phyloP scores from a whole-genome alignment of 371 early-diverging fungal genomes.

The Circinella umbellata region DNA sequence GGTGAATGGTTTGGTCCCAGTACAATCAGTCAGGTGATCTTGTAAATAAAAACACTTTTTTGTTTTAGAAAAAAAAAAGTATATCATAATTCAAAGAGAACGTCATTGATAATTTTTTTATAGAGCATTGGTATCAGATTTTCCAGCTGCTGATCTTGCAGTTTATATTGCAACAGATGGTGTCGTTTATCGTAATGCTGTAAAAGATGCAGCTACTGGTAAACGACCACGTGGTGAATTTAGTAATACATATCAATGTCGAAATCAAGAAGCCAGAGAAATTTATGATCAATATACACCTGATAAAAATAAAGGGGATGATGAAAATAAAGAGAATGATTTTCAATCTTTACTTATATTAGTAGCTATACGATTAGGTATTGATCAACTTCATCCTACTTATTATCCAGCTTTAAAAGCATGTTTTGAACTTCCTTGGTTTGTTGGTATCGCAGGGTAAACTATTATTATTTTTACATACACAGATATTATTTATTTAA shows the following conservation, averaged over 20 bases:
- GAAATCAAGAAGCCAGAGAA: slow-evolving; percentile 33
- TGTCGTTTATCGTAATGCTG: slow-evolving; percentile 69
- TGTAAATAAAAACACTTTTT: slow-evolving; percentile 50
- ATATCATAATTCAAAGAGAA: no score
- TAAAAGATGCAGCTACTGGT: slow-evolving; percentile 47
- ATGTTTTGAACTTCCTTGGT: slow-evolving; percentile 78
- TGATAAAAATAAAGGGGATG: not conserved
- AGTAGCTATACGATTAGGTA: slow-evolving; percentile 87
- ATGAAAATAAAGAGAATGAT: slow-evolving; percentile 22
- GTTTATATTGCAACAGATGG: slow-evolving; percentile 80
- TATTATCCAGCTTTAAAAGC: slow-evolving; percentile 80
- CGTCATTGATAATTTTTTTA: not conserved
- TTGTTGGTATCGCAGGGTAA: slow-evolving; percentile 91
- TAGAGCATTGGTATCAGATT: slow-evolving; percentile 73
- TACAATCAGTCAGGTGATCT: slow-evolving; percentile 89
- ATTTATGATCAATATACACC: slow-evolving; percentile 32
- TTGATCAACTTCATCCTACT: slow-evolving; percentile 83
- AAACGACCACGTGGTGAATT: slow-evolving; percentile 46
- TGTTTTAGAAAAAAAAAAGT: not conserved
- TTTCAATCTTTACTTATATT: slow-evolving; percentile 81
- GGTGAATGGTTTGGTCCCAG: slow-evolving; percentile 98
- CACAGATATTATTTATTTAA: no score
- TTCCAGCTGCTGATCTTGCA: slow-evolving; percentile 61
- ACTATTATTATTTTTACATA: slow-evolving; percentile 14
- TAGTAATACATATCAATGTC: slow-evolving; percentile 23